Percentiles rank a stretch among this genome's conserved stretches.
phyloP scores from a whole-genome alignment of 768 basidiomycete species.

The Rossbeevera mucosa region DNA sequence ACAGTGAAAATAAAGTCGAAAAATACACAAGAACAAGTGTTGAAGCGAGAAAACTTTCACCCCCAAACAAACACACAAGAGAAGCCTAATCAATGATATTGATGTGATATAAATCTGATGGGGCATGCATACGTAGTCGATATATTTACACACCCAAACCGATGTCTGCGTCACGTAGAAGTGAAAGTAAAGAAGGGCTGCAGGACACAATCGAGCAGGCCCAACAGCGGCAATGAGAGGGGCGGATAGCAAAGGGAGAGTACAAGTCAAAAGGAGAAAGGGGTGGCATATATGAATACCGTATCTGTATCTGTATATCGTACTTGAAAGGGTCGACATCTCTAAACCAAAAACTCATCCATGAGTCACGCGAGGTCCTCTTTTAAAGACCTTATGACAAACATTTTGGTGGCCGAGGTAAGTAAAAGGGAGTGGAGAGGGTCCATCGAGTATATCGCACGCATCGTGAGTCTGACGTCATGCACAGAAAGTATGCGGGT shows the following conservation, averaged over 20 bases:
- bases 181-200: neutral
- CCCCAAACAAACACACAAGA: neutral
- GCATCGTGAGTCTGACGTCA: neutral
- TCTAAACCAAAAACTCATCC: neutral
- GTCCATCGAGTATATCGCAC: neutral
- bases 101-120: neutral
- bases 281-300: neutral
- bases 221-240: too few relatives aligned
- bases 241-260: neutral
- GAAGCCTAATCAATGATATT: neutral
- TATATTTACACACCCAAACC: neutral
- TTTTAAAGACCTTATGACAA: slow-evolving; percentile 1
- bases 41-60: neutral
- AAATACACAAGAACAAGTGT: neutral
- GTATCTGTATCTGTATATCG: neutral
- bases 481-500: neutral
- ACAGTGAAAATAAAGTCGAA: neutral
- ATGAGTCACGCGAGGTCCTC: neutral
- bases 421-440: neutral
- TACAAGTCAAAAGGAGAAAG: neutral
- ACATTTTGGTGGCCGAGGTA: neutral
- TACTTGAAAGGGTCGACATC: neutral
- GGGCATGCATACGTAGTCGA: neutral
- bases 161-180: neutral
- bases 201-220: neutral